Percentiles rank a stretch among this genome's conserved stretches.
Evolutionary conservation across 1,284 basidiomycete species (phyloP).

Genomic region (Hypsizygus ulmarius): DNA sequence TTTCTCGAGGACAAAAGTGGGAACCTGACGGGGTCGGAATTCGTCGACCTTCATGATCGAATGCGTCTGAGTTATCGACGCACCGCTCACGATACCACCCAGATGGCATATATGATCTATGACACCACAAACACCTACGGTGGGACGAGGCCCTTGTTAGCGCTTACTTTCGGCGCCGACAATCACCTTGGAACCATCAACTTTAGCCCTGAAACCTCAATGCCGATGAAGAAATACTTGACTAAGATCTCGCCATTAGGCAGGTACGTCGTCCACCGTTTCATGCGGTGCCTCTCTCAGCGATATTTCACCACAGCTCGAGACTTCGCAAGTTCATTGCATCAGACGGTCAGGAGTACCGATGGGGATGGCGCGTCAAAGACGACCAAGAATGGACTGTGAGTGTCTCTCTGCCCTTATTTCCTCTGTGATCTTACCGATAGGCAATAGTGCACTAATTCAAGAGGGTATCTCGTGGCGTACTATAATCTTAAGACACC

Average conservation of each 20-base stretch:
- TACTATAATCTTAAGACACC: conserved; percentile 55
- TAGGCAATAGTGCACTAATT: conserved; percentile 50
- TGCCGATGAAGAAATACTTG: conserved; percentile 53
- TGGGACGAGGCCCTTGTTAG: conserved; percentile 38
- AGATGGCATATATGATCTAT: conserved; percentile 52
- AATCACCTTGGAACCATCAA: conserved; percentile 51
- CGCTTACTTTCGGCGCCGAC: conserved; percentile 49
- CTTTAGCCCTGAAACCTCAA: conserved; percentile 34
- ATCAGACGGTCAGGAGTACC: conserved; percentile 57
- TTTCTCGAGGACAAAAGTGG: conserved; percentile 64
- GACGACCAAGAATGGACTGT: conserved; percentile 62
- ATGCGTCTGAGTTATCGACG: conserved; percentile 49
- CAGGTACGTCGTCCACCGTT: conserved; percentile 33
- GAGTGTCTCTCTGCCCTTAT: conserved; percentile 20
- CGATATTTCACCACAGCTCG: conserved; percentile 29
- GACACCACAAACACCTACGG: conserved; percentile 32
- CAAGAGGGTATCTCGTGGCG: conserved; percentile 49
- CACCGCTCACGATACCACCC: conserved; percentile 39
- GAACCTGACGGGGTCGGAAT: conserved; percentile 49
- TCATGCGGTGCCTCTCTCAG: conserved; percentile 1
- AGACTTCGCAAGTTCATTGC: conserved; percentile 51
- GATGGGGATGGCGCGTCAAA: conserved; percentile 48
- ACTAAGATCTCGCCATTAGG: conserved; percentile 36
- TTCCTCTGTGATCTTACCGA: neutral
- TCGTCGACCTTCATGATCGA: conserved; percentile 60